Percentiles rank a stretch among this genome's conserved stretches.
Conservation (phyloP, 192 early-diverging fungal genomes). For the Pilaira anomala region DNA sequence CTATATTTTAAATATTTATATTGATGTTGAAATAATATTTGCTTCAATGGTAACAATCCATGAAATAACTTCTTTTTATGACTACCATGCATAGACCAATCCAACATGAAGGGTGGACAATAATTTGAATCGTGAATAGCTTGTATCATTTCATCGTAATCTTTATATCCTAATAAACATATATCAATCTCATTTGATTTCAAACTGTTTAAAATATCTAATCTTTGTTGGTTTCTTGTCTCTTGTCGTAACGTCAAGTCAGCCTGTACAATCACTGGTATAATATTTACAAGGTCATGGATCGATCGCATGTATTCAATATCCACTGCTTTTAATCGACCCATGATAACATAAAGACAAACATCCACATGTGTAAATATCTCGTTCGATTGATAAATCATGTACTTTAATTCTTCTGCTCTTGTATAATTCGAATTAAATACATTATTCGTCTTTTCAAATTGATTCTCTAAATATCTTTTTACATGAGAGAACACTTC, state of each 20-base stretch:
- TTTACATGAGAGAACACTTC: slow-evolving; percentile 21
- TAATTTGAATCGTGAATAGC: slow-evolving; percentile 41
- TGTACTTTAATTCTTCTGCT: not conserved
- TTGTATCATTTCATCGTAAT: slow-evolving; percentile 43
- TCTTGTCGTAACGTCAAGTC: slow-evolving; percentile 47
- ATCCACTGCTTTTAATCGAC: slow-evolving; percentile 69
- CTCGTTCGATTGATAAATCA: slow-evolving; percentile 18
- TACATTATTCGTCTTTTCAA: slow-evolving; percentile 26
- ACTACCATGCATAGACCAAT: slow-evolving; percentile 1
- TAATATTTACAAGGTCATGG: slow-evolving; percentile 53
- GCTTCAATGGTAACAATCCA: not conserved
- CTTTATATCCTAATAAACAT: slow-evolving; percentile 52
- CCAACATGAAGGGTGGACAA: slow-evolving; percentile 20
- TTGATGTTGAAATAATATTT: slow-evolving; percentile 7
- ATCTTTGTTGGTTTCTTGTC: slow-evolving; percentile 54
- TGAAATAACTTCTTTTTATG: slow-evolving; percentile 18
- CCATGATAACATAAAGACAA: slow-evolving; percentile 50
- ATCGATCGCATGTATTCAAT: slow-evolving; percentile 63
- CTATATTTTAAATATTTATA: not conserved
- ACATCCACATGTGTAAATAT: slow-evolving; percentile 39
- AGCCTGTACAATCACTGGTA: slow-evolving; percentile 67
- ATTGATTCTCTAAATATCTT: slow-evolving; percentile 33
- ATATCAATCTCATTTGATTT: slow-evolving; percentile 52
- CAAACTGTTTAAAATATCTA: slow-evolving; percentile 48
- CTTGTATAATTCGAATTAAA: slow-evolving; percentile 20